Evolutionary conservation across 2,329 filamentous ascomycete genomes (phyloP), one percentile per base, ranked within the genome.

Genomic region (Penicillium nordicum): DNA sequence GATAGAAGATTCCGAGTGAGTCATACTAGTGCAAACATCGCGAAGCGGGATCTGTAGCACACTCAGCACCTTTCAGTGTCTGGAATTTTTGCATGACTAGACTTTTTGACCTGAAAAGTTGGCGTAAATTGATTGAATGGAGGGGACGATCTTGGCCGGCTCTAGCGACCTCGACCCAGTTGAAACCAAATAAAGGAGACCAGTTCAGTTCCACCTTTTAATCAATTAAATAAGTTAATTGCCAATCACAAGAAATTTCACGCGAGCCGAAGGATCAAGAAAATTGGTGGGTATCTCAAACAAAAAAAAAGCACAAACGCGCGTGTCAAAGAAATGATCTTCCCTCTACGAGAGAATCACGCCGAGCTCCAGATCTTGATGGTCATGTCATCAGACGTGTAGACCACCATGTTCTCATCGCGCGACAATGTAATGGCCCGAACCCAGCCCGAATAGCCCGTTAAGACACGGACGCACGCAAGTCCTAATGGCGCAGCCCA

Each of bases 331-430:
- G 11, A 37, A 18, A 30, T 16, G 12, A 30, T 38, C 38, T 41
- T 37, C 36, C 49, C 14, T 36, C 10, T 23, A 43, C 41, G 37
- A 42, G 30, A n/a, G 4, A 45, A 34, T 55, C 46, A 50, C 12
- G 30, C 45, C 46, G 46, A 55, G 10, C 30, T n/a, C 53, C 53
- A 56, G 16, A 56, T 52, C 48, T 56, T 56, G 48, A 56, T 56
- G 30, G 53, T 56, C 53, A 56, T 56, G 42, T 56, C 53, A 34
- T 56, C 53, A 29, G 53, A 56, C 3, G 53, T 56, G 16, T 56
- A 56, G 30, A 46, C 53, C 4, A 37, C 49, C 34, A 56, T 42
- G 1, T 32, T 45, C 9, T 50, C 53, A 30, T 56, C 48, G 25
- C 3, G 14, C 27, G 36, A 38, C 41, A 56, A 30, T 16, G 34